These are phyloP conservation scores for Trichoderma atrobrunneum DNA, from an alignment of 2,329 filamentous ascomycete species.

Conservation along the genomic window DNA sequence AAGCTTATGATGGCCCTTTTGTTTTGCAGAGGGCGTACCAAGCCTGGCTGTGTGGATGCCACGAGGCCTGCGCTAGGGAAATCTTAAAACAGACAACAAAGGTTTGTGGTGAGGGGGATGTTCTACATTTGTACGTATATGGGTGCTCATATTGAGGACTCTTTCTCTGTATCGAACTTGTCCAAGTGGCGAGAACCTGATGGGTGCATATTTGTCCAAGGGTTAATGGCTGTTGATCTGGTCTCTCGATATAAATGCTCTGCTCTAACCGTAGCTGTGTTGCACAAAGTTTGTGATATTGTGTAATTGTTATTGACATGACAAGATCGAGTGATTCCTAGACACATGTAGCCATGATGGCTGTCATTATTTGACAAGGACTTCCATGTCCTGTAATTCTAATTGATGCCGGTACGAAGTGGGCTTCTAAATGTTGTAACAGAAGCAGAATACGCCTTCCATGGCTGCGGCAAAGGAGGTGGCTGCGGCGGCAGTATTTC, in stretches of 20 bases:
- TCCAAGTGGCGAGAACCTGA: neutral
- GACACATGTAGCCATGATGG: neutral
- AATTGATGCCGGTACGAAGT: conserved; percentile 1
- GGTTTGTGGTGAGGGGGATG: neutral
- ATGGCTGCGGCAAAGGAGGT: conserved; percentile 21
- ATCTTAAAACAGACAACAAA: neutral
- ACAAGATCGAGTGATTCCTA: neutral
- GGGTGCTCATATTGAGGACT: neutral
- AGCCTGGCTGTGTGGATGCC: neutral
- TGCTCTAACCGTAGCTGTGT: neutral
- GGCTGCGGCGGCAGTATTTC: conserved; percentile 17
- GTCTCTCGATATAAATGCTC: neutral
- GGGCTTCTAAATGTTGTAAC: neutral
- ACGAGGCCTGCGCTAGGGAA: neutral
- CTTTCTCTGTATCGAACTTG: neutral
- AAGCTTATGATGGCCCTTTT: neutral
- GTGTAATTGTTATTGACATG: neutral
- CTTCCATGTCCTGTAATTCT: neutral
- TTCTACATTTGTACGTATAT: neutral
- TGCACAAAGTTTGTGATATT: neutral
- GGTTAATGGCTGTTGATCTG: neutral
- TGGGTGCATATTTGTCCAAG: neutral
- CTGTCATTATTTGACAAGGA: neutral
- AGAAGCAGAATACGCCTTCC: neutral
- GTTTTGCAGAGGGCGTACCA: neutral